A percentile compares a stretch with the other conserved stretches of the same genome.
Evolutionary conservation across 805 yeast species (phyloP).

Genomic region (Myxozyma geophila): DNA sequence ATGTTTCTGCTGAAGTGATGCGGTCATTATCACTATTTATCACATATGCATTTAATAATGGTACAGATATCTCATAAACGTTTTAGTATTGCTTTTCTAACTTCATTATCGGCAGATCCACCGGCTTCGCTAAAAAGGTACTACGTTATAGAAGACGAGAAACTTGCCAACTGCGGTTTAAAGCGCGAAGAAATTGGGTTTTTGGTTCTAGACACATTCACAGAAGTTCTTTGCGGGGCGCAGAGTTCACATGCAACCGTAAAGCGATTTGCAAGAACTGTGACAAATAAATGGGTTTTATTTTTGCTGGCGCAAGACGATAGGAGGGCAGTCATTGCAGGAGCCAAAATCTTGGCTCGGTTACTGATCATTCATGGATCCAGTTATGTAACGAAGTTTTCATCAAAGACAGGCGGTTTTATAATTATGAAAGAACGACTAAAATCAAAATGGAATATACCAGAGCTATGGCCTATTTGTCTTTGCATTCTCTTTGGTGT

Average conservation of each 20-base stretch:
- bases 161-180: conserved; percentile 7
- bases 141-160: conserved; percentile 31
- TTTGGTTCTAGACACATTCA: conserved; percentile 45
- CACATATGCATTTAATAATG: conserved; percentile 51
- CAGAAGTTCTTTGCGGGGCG: conserved; percentile 51
- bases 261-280: conserved; percentile 56
- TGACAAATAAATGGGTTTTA: conserved; percentile 69
- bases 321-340: conserved; percentile 45
- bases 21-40: conserved; percentile 58
- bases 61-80: neutral
- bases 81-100: neutral
- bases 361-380: conserved; percentile 55
- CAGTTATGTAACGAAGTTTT: conserved; percentile 54
- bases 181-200: conserved; percentile 41
- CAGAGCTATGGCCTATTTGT: conserved; percentile 47
- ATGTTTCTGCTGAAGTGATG: conserved; percentile 60
- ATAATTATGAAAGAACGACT: conserved; percentile 54
- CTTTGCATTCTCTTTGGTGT: conserved; percentile 47
- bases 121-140: conserved; percentile 5
- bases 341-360: conserved; percentile 55
- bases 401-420: conserved; percentile 49
- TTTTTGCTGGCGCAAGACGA: conserved; percentile 54
- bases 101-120: conserved; percentile 1
- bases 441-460: conserved; percentile 55
- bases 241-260: conserved; percentile 40